Base-by-base conservation (phyloP, 2,329 filamentous ascomycete genomes). In the Pseudodiploospora longispora region DNA sequence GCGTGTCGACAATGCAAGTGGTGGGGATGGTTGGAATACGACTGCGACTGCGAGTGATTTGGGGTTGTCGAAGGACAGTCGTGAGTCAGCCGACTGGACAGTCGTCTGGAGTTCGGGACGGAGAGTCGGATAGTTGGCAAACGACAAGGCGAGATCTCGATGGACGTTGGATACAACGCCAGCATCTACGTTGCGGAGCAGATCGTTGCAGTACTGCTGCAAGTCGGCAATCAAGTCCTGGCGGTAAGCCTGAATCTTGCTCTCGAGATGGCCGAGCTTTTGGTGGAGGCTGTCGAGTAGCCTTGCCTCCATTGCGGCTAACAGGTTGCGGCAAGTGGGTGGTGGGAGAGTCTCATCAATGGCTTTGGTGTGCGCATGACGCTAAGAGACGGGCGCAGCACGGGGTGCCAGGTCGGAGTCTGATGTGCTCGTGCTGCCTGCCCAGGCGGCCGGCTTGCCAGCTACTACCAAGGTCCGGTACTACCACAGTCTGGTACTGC, bases 151-250 rank as follows among this genome's bases (percentile, higher is more conserved):
- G 51, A 82, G 67, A 53, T 65, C 62, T 50, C 68, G 63, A 36
- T 68, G 62, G 46, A 79, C 68, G 44, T 63, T 62, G 51, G 58
- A 64, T 32, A 71, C 72, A 50, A 76, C 60, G 52, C 72, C 59
- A 41, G 66, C 60, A 30, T 72, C 63, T 40, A 72, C 64, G 52
- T 71, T 60, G 52, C 64, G 66, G 54, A 82, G 64, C 46, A 77
- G 62, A 40, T 69, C 61, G 44, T 69, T 67, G 49, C 72, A 72
- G 61, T 78, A 74, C 51, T 68, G 69, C 46, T 71, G 65, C 55
- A 81, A 83, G 53, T 81, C 74, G 50, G 67, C 60, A 41, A 74
- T 68, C 69, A 80, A 72, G 50, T 76, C 72, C 57, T 70, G 70
- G 52, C 74, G 75, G 62, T 77, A 80, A 48, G 69, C 65, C 48